Conservation (phyloP, 345 rosid genomes). For the Fremontodendron californicum region DNA sequence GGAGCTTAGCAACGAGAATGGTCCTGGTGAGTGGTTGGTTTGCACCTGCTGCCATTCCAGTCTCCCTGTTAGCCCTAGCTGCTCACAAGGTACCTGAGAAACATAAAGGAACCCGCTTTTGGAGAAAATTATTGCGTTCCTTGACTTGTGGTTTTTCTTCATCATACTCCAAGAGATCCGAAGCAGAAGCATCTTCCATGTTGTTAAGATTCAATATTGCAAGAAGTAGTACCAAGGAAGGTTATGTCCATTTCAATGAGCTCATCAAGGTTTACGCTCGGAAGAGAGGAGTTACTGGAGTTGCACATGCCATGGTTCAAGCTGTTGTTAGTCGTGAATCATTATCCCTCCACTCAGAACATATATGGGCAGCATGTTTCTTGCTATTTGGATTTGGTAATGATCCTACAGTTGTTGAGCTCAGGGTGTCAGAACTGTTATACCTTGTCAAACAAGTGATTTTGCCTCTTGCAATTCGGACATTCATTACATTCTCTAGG, state of each 20-base stretch:
- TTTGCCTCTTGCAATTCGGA: slow-evolving; percentile 69
- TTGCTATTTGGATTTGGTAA: slow-evolving; percentile 67
- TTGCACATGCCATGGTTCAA: slow-evolving; percentile 65
- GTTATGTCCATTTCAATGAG: slow-evolving; percentile 55
- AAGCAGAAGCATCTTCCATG: slow-evolving; percentile 79
- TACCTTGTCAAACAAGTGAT: slow-evolving; percentile 55
- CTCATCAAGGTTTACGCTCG: slow-evolving; percentile 66
- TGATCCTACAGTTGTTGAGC: slow-evolving; percentile 58
- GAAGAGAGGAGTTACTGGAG: slow-evolving; percentile 46
- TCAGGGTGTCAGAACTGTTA: slow-evolving; percentile 63
- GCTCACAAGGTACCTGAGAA: slow-evolving; percentile 79
- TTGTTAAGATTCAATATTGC: slow-evolving; percentile 81
- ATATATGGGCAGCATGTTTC: slow-evolving; percentile 85
- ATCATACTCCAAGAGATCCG: slow-evolving; percentile 58
- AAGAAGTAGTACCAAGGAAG: slow-evolving; percentile 58
- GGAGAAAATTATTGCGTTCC: slow-evolving; percentile 55
- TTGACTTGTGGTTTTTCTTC: slow-evolving; percentile 68
- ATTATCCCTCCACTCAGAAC: slow-evolving; percentile 49
- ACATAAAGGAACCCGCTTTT: slow-evolving; percentile 43
- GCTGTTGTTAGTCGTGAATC: slow-evolving; percentile 68
- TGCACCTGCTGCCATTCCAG: slow-evolving; percentile 76
- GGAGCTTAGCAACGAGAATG: slow-evolving; percentile 94
- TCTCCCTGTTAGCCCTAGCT: slow-evolving; percentile 63
- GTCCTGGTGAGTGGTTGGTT: slow-evolving; percentile 89
- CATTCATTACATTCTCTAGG: slow-evolving; percentile 74